Percentiles rank a stretch among this genome's conserved stretches.
phyloP scores from a whole-genome alignment of 1,284 basidiomycete genomes.

The Phellopilus nigrolimitatus region DNA sequence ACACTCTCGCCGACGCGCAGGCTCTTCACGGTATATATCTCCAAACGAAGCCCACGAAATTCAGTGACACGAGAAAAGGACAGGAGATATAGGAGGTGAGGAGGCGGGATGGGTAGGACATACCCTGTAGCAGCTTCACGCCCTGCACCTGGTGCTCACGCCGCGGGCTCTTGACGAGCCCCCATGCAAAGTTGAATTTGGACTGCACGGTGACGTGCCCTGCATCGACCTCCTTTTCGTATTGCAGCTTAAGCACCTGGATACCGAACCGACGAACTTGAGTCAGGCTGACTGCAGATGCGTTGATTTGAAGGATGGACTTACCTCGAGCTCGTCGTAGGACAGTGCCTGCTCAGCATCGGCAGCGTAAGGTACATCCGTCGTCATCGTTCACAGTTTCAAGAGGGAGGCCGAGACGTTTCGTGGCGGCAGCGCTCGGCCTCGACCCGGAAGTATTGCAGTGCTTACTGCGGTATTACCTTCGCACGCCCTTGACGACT shows the following conservation, averaged over 20 bases:
- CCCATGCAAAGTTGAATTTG: conserved; percentile 98
- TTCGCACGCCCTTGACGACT: too few relatives aligned
- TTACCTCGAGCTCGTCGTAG: conserved; percentile 86
- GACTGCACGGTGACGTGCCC: conserved; percentile 92
- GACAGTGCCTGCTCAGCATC: conserved; percentile 88
- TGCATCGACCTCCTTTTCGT: conserved; percentile 81
- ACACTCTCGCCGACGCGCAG: conserved; percentile 88
- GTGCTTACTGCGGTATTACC: too few relatives aligned
- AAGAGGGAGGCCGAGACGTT: too few relatives aligned
- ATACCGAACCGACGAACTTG: conserved; percentile 12
- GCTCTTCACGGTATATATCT: conserved; percentile 81
- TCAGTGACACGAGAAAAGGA: conserved; percentile 10
- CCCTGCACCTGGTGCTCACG: conserved; percentile 86
- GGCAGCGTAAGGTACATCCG: conserved; percentile 93
- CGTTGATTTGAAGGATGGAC: conserved; percentile 15
- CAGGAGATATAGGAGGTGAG: neutral
- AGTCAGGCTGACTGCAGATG: neutral
- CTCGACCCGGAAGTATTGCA: too few relatives aligned
- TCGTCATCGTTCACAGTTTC: conserved; percentile 27
- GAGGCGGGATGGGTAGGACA: conserved; percentile 24
- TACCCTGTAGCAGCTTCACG: conserved; percentile 88
- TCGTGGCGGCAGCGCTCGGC: too few relatives aligned
- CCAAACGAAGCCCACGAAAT: neutral
- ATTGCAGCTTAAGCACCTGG: conserved; percentile 81
- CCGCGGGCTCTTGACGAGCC: conserved; percentile 84